phyloP scores from a whole-genome alignment of 2,329 filamentous ascomycete genomes.

The Trichoderma citrinoviride region DNA sequence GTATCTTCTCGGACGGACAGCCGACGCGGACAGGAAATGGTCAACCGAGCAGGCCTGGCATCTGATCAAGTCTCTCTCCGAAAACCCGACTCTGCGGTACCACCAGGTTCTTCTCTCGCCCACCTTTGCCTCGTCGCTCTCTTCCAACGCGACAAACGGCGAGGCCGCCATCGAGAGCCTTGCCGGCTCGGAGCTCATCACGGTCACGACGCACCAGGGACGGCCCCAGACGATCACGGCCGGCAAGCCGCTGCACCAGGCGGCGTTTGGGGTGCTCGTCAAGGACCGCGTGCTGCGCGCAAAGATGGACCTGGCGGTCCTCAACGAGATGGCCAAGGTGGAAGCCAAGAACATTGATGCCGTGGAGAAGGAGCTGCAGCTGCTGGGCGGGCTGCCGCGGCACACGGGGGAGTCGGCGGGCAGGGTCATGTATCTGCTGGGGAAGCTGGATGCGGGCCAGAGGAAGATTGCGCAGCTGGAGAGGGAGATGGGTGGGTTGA shows the following conservation, averaged over 20 bases:
- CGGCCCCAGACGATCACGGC: conserved; percentile 74
- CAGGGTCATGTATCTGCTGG: conserved; percentile 68
- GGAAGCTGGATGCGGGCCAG: conserved; percentile 73
- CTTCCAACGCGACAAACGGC: conserved; percentile 53
- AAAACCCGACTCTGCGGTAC: conserved; percentile 69
- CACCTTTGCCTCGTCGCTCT: conserved; percentile 63
- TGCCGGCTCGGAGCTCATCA: conserved; percentile 81
- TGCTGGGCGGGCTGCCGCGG: conserved; percentile 68
- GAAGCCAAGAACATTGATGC: conserved; percentile 75
- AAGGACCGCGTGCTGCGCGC: conserved; percentile 70
- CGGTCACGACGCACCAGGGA: conserved; percentile 68
- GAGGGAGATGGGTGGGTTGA: conserved; percentile 65
- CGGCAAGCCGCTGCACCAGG: conserved; percentile 80
- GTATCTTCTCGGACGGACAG: conserved; percentile 67
- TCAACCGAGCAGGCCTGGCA: conserved; percentile 86
- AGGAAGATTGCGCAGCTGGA: conserved; percentile 72
- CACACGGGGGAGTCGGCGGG: conserved; percentile 66
- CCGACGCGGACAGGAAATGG: conserved; percentile 60
- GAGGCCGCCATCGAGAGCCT: conserved; percentile 77
- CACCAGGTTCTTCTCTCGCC: conserved; percentile 79
- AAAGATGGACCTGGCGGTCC: conserved; percentile 67
- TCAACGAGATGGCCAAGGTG: conserved; percentile 66
- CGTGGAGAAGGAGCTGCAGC: conserved; percentile 70
- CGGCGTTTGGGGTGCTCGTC: conserved; percentile 73
- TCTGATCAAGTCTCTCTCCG: conserved; percentile 73